Percentiles rank a stretch among this genome's conserved stretches.
Evolutionary conservation across 2,329 filamentous ascomycete species (phyloP).

Genomic region (Fusarium udum): DNA sequence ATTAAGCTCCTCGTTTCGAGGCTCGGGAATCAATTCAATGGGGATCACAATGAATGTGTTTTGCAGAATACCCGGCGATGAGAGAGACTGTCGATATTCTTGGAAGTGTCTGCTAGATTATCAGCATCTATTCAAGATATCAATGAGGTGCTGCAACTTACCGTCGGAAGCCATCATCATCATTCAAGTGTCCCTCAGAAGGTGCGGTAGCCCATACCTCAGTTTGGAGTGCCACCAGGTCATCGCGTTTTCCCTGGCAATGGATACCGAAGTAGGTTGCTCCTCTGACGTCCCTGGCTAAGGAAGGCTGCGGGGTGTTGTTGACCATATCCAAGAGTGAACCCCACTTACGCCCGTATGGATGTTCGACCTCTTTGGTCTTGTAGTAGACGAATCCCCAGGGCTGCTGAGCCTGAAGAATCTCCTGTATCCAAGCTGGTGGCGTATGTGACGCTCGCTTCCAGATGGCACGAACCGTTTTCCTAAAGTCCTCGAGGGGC

Average conservation of each 20-base stretch:
- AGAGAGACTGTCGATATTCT: background rate
- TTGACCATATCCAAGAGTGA: background rate
- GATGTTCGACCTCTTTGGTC: background rate
- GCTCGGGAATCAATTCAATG: background rate
- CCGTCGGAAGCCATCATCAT: background rate
- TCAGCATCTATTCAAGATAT: background rate
- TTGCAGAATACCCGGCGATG: background rate
- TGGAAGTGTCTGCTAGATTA: background rate
- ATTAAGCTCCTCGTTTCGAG: background rate
- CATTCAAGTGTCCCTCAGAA: fast-evolving
- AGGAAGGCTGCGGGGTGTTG: background rate
- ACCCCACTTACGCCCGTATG: background rate
- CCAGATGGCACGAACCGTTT: background rate
- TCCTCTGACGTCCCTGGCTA: background rate
- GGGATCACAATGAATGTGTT: background rate
- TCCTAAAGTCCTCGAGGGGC: background rate
- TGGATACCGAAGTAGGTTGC: background rate
- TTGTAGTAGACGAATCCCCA: background rate
- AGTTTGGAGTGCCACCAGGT: background rate
- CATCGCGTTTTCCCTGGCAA: background rate
- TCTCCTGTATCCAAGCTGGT: background rate
- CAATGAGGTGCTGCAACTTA: background rate
- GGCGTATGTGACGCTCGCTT: background rate
- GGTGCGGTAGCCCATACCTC: background rate
- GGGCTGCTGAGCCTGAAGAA: background rate